Evolutionary conservation across 768 basidiomycete genomes (phyloP).

Genomic region (Obba rivulosa): DNA sequence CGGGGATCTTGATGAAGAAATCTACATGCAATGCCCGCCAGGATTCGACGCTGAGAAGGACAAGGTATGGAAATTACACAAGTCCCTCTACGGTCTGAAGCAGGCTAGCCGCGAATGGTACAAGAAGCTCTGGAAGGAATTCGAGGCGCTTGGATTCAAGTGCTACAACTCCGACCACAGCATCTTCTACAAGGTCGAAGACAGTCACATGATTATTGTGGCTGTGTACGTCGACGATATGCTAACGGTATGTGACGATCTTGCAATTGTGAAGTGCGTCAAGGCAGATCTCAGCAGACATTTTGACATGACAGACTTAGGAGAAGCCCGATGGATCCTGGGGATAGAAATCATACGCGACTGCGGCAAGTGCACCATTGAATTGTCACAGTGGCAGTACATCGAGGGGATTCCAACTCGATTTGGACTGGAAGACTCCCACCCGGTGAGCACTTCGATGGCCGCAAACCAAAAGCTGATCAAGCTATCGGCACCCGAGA

Average conservation of each 20-base stretch:
- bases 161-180: conserved; percentile 22
- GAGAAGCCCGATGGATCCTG: conserved; percentile 24
- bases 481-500: background rate
- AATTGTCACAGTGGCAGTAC: conserved; percentile 11
- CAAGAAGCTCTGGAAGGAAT: conserved; percentile 22
- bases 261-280: conserved; percentile 24
- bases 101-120: conserved; percentile 36
- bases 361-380: conserved; percentile 10
- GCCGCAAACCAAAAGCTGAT: background rate
- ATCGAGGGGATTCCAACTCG: conserved; percentile 10
- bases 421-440: conserved; percentile 8
- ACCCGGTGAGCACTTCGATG: conserved; percentile 13
- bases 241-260: conserved; percentile 3
- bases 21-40: conserved; percentile 40
- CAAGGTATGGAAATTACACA: conserved; percentile 21
- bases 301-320: conserved; percentile 32
- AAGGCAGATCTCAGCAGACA: conserved; percentile 21
- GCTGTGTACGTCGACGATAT: conserved; percentile 19
- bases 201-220: conserved; percentile 10
- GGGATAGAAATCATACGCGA: conserved; percentile 34
- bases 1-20: conserved; percentile 23
- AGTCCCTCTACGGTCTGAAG: conserved; percentile 39
- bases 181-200: conserved; percentile 6
- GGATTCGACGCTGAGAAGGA: conserved; percentile 21
- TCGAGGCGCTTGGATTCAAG: conserved; percentile 19